These are phyloP conservation scores for Rhodotorula toruloides DNA, from an alignment of 768 basidiomycete genomes.

Conservation along the genomic window DNA sequence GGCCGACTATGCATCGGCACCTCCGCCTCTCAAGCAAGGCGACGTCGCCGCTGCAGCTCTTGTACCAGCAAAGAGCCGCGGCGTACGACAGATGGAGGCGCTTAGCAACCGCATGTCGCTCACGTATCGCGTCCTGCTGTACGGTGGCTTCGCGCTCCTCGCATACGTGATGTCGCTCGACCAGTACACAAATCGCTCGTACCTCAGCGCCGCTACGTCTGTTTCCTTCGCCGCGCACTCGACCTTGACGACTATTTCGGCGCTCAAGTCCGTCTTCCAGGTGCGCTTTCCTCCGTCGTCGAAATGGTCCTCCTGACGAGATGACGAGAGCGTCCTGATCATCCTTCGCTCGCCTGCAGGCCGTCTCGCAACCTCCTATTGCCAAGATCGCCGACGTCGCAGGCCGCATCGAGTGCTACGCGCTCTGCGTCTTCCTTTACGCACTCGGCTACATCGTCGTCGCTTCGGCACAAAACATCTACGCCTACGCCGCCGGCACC, in stretches of 20 bases:
- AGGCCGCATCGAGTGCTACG: constrained; percentile 44
- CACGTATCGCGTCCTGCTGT: constrained; percentile 41
- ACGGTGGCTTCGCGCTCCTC: constrained; percentile 42
- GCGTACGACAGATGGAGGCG: constrained; percentile 45
- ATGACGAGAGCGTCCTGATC: background rate
- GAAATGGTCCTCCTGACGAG: background rate
- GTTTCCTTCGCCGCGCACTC: constrained; percentile 43
- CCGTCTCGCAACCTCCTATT: constrained; percentile 45
- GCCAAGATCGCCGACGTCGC: constrained; percentile 45
- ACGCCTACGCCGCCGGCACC: constrained; percentile 37
- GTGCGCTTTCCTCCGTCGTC: constrained; percentile 13
- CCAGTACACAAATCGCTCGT: constrained; percentile 39
- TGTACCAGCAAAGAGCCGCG: constrained; percentile 38
- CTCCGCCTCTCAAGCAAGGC: background rate
- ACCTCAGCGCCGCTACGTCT: constrained; percentile 42
- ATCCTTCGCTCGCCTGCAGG: background rate
- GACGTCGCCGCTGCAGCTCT: background rate
- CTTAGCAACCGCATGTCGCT: constrained; percentile 36
- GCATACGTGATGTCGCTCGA: constrained; percentile 43
- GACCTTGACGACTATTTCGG: constrained; percentile 43
- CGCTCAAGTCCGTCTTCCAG: constrained; percentile 44
- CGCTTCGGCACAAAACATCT: constrained; percentile 37
- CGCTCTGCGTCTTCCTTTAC: constrained; percentile 44
- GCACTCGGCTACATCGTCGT: constrained; percentile 44
- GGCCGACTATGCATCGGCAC: constrained; percentile 3